Evolutionary conservation across 2,329 filamentous ascomycete genomes (phyloP).

Genomic region (Hypoxylon sp.): DNA sequence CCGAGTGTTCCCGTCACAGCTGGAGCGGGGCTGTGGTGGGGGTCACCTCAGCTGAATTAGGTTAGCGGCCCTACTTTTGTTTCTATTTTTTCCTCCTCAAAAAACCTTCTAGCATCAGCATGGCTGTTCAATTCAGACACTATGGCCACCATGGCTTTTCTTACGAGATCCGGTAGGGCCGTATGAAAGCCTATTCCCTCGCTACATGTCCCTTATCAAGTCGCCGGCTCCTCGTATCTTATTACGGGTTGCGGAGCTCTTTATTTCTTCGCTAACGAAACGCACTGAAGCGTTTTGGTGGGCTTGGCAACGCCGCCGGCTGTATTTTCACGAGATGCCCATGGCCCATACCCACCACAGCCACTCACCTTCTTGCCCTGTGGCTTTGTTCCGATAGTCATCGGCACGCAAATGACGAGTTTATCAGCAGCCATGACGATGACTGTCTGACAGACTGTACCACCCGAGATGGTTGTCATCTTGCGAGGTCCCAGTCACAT

Average conservation of each 20-base stretch:
- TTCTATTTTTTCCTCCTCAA: constrained; percentile 33
- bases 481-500: constrained; percentile 21
- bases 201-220: not conserved
- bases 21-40: not conserved
- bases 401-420: constrained; percentile 37
- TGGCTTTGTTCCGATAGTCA: constrained; percentile 8
- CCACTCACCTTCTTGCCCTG: constrained; percentile 20
- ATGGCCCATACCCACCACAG: constrained; percentile 28
- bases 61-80: constrained; percentile 19
- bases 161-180: constrained; percentile 19
- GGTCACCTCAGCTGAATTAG: constrained; percentile 3
- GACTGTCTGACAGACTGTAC: constrained; percentile 12
- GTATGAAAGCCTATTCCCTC: constrained; percentile 17
- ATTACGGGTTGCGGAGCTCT: constrained; percentile 8
- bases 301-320: constrained; percentile 22
- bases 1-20: not conserved
- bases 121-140: constrained; percentile 15
- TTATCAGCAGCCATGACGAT: constrained; percentile 28
- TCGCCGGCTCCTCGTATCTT: constrained; percentile 20
- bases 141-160: constrained; percentile 4
- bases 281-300: constrained; percentile 1
- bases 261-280: constrained; percentile 9
- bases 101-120: constrained; percentile 32
- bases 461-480: constrained; percentile 12
- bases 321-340: constrained; percentile 10